These are phyloP conservation scores for Tricholoma terreum DNA, from an alignment of 768 basidiomycete species.

Conservation along the genomic window DNA sequence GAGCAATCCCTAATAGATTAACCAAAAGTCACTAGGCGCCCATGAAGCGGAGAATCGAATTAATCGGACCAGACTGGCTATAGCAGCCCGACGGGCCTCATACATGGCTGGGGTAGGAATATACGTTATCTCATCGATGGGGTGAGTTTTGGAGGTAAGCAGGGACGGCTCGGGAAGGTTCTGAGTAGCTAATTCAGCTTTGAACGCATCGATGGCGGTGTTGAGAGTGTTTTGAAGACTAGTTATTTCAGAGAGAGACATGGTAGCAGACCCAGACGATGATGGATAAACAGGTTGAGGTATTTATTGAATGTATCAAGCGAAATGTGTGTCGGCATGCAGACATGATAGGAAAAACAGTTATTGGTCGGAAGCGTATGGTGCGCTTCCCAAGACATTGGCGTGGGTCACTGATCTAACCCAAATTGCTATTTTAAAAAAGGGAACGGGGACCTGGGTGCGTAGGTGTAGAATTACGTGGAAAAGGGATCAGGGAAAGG, in stretches of 20 bases:
- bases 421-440: not conserved
- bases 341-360: no score
- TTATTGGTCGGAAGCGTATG: no score
- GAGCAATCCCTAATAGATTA: slow-evolving; percentile 26
- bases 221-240: slow-evolving; percentile 39
- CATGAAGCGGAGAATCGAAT: not conserved
- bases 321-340: not conserved
- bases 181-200: slow-evolving; percentile 34
- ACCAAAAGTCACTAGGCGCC: not conserved
- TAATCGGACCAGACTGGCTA: slow-evolving; percentile 30
- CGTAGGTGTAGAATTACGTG: no score
- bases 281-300: not conserved
- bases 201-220: slow-evolving; percentile 35
- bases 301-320: not conserved
- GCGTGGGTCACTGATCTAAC: not conserved
- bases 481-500: no score
- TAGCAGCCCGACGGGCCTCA: slow-evolving; percentile 32
- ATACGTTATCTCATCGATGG: slow-evolving; percentile 34
- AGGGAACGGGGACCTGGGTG: not conserved
- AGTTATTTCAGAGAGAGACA: slow-evolving; percentile 35
- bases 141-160: slow-evolving; percentile 33
- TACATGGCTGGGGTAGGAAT: slow-evolving; percentile 35
- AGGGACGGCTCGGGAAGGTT: slow-evolving; percentile 34
- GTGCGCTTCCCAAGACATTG: not conserved
- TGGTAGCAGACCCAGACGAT: slow-evolving; percentile 1